Conservation (phyloP, 441 rosid species). For the Macaranga tanarius region DNA sequence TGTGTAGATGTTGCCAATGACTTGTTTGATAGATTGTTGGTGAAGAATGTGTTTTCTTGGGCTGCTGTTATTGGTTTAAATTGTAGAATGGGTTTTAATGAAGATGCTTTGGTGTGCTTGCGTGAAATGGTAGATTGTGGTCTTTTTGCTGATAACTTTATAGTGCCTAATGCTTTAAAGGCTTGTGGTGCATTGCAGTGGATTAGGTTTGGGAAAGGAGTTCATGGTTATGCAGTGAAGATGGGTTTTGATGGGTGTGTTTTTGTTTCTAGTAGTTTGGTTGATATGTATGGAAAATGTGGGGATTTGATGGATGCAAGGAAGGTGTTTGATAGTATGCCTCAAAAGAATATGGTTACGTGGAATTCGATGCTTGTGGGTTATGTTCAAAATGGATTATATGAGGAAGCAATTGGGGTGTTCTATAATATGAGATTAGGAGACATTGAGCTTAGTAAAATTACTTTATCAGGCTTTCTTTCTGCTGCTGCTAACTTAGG, state of each 20-base stretch:
- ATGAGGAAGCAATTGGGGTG: slow-evolving; percentile 50
- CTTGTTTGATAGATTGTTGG: slow-evolving; percentile 45
- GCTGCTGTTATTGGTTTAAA: slow-evolving; percentile 76
- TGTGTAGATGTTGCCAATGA: slow-evolving; percentile 41
- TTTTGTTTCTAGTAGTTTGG: slow-evolving; percentile 65
- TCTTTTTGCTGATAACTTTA: slow-evolving; percentile 61
- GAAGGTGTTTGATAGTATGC: slow-evolving; percentile 47
- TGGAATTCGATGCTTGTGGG: slow-evolving; percentile 82
- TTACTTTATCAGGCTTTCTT: slow-evolving; percentile 62
- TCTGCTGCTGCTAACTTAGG: slow-evolving; percentile 66
- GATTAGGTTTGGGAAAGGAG: slow-evolving; percentile 57
- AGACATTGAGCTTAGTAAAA: slow-evolving; percentile 53
- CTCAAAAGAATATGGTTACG: slow-evolving; percentile 52
- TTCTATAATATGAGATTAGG: slow-evolving; percentile 59
- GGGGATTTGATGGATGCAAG: slow-evolving; percentile 57
- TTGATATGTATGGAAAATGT: slow-evolving; percentile 73
- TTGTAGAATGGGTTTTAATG: slow-evolving; percentile 51
- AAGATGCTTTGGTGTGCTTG: slow-evolving; percentile 53
- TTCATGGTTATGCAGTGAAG: slow-evolving; percentile 62
- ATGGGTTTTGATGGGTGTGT: slow-evolving; percentile 54
- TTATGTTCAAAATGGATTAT: slow-evolving; percentile 65
- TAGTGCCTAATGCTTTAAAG: slow-evolving; percentile 68
- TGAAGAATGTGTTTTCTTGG: slow-evolving; percentile 73
- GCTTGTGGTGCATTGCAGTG: slow-evolving; percentile 67
- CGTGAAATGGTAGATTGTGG: slow-evolving; percentile 59